These are phyloP conservation scores for Pichia sp. DNA, from an alignment of 1,139 yeast genomes.

Conservation along the genomic window DNA sequence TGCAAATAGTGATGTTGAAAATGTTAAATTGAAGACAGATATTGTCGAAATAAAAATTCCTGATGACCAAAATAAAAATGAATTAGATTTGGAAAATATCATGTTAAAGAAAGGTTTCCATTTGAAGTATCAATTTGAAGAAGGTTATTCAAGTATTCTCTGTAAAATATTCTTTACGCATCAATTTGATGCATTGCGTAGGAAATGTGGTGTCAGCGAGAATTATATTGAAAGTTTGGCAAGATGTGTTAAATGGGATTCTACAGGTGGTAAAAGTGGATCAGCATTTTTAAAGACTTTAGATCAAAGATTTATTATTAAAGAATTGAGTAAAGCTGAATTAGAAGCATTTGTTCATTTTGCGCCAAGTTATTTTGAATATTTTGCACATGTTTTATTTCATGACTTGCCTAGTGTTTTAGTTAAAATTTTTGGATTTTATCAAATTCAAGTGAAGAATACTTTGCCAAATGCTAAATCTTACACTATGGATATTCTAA, in stretches of 20 bases:
- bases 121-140: constrained; percentile 83
- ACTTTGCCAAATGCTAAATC: constrained; percentile 61
- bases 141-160: constrained; percentile 73
- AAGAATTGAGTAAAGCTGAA: constrained; percentile 83
- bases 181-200: constrained; percentile 90
- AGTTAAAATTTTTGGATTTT: constrained; percentile 93
- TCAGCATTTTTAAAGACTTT: constrained; percentile 87
- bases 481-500: constrained; percentile 82
- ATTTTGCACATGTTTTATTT: constrained; percentile 90
- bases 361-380: constrained; percentile 95
- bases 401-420: constrained; percentile 91
- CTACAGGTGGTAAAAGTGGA: constrained; percentile 95
- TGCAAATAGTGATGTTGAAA: not conserved
- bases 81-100: constrained; percentile 44
- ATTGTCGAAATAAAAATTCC: not conserved
- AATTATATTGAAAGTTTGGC: constrained; percentile 83
- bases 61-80: not conserved
- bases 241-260: constrained; percentile 92
- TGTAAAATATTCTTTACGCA: constrained; percentile 95
- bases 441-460: constrained; percentile 83
- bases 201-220: constrained; percentile 72
- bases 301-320: constrained; percentile 84
- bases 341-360: constrained; percentile 89
- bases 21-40: not conserved
- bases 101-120: constrained; percentile 86